These are phyloP conservation scores for Kodamaea fungicola DNA, from an alignment of 1,139 yeast genomes.

Conservation along the genomic window DNA sequence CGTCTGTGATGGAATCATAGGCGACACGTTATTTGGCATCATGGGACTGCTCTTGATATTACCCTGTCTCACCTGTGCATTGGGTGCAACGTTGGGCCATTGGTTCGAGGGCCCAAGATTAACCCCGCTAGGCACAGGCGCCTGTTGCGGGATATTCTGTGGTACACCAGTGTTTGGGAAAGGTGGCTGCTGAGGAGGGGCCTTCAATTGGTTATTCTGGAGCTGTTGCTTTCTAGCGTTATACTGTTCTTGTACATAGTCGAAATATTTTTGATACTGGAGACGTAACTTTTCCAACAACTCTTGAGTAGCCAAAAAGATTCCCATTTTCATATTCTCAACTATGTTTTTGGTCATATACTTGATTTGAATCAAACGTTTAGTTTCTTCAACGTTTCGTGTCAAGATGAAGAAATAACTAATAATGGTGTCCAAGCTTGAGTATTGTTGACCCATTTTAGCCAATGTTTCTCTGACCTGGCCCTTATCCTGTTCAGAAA, in stretches of 20 bases:
- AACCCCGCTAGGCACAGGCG: slow-evolving; percentile 7
- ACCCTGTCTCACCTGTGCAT: slow-evolving; percentile 7
- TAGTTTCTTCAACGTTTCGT: slow-evolving; percentile 70
- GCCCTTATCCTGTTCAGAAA: slow-evolving; percentile 62
- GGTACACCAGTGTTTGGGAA: background rate
- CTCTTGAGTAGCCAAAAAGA: slow-evolving; percentile 65
- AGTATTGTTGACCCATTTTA: slow-evolving; percentile 58
- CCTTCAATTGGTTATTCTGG: slow-evolving; percentile 8
- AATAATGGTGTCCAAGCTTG: slow-evolving; percentile 69
- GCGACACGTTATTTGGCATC: slow-evolving; percentile 21
- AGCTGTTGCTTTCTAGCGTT: slow-evolving; percentile 33
- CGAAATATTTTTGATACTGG: slow-evolving; percentile 73
- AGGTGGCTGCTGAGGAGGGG: slow-evolving; percentile 2
- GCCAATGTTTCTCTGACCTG: slow-evolving; percentile 58
- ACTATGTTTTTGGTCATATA: slow-evolving; percentile 73
- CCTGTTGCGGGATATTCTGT: slow-evolving; percentile 10
- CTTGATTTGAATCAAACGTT: slow-evolving; percentile 72
- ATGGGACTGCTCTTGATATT: slow-evolving; percentile 21
- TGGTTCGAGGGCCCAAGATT: slow-evolving; percentile 18
- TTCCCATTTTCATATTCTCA: slow-evolving; percentile 61
- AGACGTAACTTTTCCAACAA: slow-evolving; percentile 65
- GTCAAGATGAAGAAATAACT: slow-evolving; percentile 76
- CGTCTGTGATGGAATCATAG: slow-evolving; percentile 14
- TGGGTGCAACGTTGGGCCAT: slow-evolving; percentile 21
- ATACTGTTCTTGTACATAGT: slow-evolving; percentile 57